These are phyloP conservation scores for Salix suchowensis DNA, from an alignment of 345 rosid genomes.

Conservation along the genomic window DNA sequence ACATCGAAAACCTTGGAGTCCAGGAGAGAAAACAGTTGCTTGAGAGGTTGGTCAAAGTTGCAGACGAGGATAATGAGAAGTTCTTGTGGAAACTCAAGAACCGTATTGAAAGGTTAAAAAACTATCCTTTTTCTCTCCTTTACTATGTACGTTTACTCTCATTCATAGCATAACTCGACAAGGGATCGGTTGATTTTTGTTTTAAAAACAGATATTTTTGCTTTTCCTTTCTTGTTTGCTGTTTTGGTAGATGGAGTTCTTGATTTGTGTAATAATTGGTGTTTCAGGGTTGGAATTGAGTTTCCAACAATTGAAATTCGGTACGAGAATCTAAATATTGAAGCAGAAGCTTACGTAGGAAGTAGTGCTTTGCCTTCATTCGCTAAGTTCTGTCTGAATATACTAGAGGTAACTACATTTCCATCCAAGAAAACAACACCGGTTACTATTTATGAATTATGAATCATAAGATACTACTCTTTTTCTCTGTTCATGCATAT, in stretches of 20 bases:
- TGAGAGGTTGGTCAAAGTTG: slow-evolving; percentile 15
- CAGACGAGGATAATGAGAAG: slow-evolving; percentile 19
- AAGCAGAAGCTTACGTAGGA: slow-evolving; percentile 58
- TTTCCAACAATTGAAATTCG: slow-evolving; percentile 46
- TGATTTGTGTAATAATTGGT: neutral
- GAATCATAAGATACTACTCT: neutral
- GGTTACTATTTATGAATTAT: neutral
- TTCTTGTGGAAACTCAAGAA: slow-evolving; percentile 19
- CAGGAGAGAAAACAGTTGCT: slow-evolving; percentile 13
- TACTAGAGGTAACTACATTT: slow-evolving; percentile 43
- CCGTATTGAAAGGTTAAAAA: slow-evolving; percentile 12
- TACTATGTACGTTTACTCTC: neutral
- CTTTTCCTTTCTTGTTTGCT: neutral
- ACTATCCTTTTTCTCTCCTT: neutral
- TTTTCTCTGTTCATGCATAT: neutral
- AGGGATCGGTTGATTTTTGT: no score
- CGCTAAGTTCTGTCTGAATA: slow-evolving; percentile 36
- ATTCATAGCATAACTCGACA: no score
- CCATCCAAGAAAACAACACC: neutral
- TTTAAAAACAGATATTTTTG: no score
- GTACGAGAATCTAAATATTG: slow-evolving; percentile 37
- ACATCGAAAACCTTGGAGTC: slow-evolving; percentile 23
- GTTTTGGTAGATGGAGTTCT: neutral
- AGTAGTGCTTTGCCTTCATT: slow-evolving; percentile 60
- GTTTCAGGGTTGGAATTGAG: slow-evolving; percentile 19